Percentiles rank a stretch among this genome's conserved stretches.
These are phyloP conservation scores for Neurospora sp. DNA, from an alignment of 495 filamentous ascomycete genomes.

Conservation along the genomic window DNA sequence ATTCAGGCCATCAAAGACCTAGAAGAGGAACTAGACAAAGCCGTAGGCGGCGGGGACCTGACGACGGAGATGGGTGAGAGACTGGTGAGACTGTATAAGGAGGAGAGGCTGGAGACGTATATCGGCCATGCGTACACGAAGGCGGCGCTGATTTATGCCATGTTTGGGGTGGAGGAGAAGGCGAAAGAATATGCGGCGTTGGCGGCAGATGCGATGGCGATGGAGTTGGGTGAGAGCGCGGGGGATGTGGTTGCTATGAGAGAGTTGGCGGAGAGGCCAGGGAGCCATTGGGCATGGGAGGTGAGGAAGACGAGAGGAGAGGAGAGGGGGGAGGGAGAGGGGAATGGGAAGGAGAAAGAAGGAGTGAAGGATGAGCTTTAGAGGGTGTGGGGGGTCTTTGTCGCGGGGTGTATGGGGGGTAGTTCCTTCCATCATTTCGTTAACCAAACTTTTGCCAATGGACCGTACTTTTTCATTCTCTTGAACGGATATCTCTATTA, in stretches of 20 bases:
- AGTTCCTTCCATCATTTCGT: neutral
- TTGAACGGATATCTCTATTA: neutral
- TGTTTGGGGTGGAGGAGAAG: conserved; percentile 29
- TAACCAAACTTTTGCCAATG: neutral
- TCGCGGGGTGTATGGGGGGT: neutral
- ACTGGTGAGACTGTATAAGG: conserved; percentile 23
- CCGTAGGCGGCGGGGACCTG: conserved; percentile 11
- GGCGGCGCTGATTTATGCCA: conserved; percentile 32
- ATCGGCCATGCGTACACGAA: conserved; percentile 28
- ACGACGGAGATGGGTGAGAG: conserved; percentile 24
- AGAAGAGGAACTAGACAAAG: conserved; percentile 25
- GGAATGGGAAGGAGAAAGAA: neutral
- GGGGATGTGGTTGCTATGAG: conserved; percentile 27
- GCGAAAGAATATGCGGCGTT: conserved; percentile 21
- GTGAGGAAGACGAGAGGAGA: neutral
- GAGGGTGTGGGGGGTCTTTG: no score
- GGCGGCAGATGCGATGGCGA: conserved; percentile 24
- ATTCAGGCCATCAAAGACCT: conserved; percentile 24
- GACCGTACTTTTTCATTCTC: neutral
- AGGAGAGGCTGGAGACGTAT: conserved; percentile 27
- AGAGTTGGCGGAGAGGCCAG: conserved; percentile 21
- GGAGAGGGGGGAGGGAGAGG: neutral
- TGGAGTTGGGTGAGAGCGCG: conserved; percentile 22
- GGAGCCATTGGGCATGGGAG: conserved; percentile 19
- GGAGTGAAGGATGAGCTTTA: neutral